Evolutionary conservation across 257 asterid genomes (phyloP).

Genomic region (Cruciata laevipes): DNA sequence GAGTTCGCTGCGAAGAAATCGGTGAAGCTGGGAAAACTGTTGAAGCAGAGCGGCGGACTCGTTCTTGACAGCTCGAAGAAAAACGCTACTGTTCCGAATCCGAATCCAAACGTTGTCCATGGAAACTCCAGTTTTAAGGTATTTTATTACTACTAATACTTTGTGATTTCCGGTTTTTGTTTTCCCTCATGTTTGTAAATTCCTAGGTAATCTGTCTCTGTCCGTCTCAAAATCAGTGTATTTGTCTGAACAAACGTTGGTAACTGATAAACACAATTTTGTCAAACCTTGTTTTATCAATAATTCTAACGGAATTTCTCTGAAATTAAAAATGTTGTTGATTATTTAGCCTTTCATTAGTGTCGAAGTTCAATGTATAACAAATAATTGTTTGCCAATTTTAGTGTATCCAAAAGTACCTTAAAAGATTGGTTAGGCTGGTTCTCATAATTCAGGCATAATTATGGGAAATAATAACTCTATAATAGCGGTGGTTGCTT

Average conservation of each 20-base stretch:
- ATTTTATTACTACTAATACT: background rate
- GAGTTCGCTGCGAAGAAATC: constrained; percentile 61
- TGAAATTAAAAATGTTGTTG: background rate
- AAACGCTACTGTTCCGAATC: constrained; percentile 12
- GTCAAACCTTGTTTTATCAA: no score
- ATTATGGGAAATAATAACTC: no score
- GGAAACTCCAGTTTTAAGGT: constrained; percentile 22
- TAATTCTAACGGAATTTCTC: no score
- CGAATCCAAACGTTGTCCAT: constrained; percentile 12
- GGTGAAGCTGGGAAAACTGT: constrained; percentile 49
- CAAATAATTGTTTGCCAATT: background rate
- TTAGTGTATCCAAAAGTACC: background rate
- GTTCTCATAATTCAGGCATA: background rate
- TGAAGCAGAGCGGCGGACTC: constrained; percentile 46
- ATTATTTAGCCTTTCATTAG: background rate
- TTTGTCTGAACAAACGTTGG: no score
- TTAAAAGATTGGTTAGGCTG: background rate
- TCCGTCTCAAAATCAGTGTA: no score
- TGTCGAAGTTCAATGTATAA: background rate
- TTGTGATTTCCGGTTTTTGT: background rate
- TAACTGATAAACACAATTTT: no score
- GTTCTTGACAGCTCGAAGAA: constrained; percentile 24
- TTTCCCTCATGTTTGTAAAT: background rate
- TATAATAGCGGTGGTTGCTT: background rate
- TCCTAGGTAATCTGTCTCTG: background rate